These are phyloP conservation scores for Boletus eberwhitei DNA, from an alignment of 768 basidiomycete genomes.

Conservation along the genomic window DNA sequence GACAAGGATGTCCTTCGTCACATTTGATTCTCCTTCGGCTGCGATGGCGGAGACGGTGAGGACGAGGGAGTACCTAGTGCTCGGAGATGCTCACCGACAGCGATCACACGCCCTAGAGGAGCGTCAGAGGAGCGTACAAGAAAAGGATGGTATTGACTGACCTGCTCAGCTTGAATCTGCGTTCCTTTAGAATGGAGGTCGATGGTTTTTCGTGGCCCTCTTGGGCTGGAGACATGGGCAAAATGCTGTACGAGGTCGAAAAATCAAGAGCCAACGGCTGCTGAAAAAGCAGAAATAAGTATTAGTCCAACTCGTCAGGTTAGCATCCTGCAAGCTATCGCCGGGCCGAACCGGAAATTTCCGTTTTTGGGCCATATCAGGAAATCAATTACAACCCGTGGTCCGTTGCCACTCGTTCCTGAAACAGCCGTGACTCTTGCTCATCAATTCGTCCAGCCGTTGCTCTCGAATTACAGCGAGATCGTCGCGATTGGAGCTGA, in stretches of 20 bases:
- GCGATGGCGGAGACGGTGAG: not conserved
- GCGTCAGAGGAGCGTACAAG: conserved; percentile 5
- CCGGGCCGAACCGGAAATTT: conserved; percentile 29
- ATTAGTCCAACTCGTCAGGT: conserved; percentile 14
- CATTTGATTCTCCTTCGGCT: conserved; percentile 85
- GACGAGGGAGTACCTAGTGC: not conserved
- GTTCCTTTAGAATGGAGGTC: conserved; percentile 63
- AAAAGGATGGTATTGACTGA: conserved; percentile 28
- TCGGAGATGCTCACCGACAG: conserved; percentile 62
- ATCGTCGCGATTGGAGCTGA: conserved; percentile 24
- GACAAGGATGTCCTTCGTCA: conserved; percentile 86
- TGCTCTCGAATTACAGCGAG: conserved; percentile 19
- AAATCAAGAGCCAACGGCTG: not conserved
- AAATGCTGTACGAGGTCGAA: conserved; percentile 8
- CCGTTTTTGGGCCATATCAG: conserved; percentile 28
- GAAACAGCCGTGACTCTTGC: conserved; percentile 24
- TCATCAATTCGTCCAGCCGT: conserved; percentile 2
- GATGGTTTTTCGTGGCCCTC: conserved; percentile 44
- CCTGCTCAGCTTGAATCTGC: conserved; percentile 88
- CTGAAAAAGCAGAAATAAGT: conserved; percentile 27
- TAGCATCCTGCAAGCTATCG: not conserved
- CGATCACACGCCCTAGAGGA: conserved; percentile 79
- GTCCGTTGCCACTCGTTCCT: conserved; percentile 23
- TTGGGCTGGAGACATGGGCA: conserved; percentile 30
- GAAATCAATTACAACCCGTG: conserved; percentile 15